A percentile compares a stretch with the other conserved stretches of the same genome.
Evolutionary conservation across 2,329 filamentous ascomycete species (phyloP).

Genomic region (Penicillium fuscoglaucum): DNA sequence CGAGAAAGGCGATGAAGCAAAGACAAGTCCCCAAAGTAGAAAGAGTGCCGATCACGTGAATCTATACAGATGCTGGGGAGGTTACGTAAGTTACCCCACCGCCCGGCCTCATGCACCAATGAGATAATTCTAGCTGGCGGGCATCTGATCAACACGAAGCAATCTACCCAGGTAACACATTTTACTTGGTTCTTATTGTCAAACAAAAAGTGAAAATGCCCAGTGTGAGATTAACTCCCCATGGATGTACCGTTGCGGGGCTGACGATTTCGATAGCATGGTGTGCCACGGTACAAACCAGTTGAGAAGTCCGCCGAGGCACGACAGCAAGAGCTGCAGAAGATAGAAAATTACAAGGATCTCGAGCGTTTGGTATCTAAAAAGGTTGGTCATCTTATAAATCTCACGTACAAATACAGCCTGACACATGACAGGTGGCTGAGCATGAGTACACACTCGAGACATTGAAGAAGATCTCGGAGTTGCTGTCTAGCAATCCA

Average conservation of each 20-base stretch:
- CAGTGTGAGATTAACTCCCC: neutral
- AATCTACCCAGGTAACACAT: neutral
- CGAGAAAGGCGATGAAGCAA: conserved; percentile 1
- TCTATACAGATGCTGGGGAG: neutral
- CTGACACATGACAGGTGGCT: conserved; percentile 36
- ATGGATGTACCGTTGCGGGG: conserved; percentile 15
- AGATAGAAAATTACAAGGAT: conserved; percentile 72
- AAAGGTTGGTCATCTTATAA: conserved; percentile 55
- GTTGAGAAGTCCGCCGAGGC: conserved; percentile 67
- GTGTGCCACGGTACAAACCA: conserved; percentile 68
- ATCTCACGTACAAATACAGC: neutral
- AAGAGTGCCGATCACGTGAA: conserved; percentile 16
- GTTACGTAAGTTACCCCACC: neutral
- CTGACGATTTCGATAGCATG: conserved; percentile 63
- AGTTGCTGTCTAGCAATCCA: conserved; percentile 47
- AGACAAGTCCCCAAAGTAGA: conserved; percentile 7
- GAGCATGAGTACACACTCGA: conserved; percentile 44
- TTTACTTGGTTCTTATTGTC: neutral
- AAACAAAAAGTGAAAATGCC: conserved; percentile 6
- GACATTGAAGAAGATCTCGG: conserved; percentile 46
- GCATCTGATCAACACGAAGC: conserved; percentile 3
- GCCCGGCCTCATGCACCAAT: conserved; percentile 3
- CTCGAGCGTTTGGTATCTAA: conserved; percentile 67
- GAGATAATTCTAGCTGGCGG: neutral
- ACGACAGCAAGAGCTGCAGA: conserved; percentile 68